These are phyloP conservation scores for Hypoxylon cercidicola DNA, from an alignment of 495 filamentous ascomycete species.

Conservation along the genomic window DNA sequence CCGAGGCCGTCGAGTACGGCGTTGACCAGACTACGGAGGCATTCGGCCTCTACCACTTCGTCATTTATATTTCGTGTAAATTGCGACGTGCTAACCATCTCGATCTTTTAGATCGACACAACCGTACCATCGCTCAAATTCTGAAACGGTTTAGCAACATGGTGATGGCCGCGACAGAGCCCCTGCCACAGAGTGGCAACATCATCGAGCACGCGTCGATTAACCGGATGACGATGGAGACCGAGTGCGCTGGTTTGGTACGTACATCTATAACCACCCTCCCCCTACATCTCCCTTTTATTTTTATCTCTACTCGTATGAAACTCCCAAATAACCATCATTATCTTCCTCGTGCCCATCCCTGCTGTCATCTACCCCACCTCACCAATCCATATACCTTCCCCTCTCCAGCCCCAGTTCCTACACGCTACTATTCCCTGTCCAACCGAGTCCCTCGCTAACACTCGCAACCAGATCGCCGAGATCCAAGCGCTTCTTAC, in stretches of 20 bases:
- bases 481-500: conserved; percentile 52
- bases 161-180: conserved; percentile 44
- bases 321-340: not conserved
- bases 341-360: not conserved
- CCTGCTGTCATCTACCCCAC: not conserved
- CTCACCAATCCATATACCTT: not conserved
- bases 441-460: conserved; percentile 1
- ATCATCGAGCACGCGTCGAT: conserved; percentile 49
- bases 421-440: not conserved
- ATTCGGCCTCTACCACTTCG: too few relatives aligned
- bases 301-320: too few relatives aligned
- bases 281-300: too few relatives aligned
- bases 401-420: not conserved
- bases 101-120: conserved; percentile 48
- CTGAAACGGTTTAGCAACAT: conserved; percentile 50
- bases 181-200: conserved; percentile 38
- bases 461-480: conserved; percentile 23
- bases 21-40: too few relatives aligned
- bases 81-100: conserved; percentile 3
- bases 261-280: conserved; percentile 8
- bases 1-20: too few relatives aligned
- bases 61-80: too few relatives aligned
- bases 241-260: conserved; percentile 46
- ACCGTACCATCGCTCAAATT: conserved; percentile 53
- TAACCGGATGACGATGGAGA: conserved; percentile 53